Base-by-base conservation (phyloP, 805 yeast species). In the Phaffomyces antillensis region DNA sequence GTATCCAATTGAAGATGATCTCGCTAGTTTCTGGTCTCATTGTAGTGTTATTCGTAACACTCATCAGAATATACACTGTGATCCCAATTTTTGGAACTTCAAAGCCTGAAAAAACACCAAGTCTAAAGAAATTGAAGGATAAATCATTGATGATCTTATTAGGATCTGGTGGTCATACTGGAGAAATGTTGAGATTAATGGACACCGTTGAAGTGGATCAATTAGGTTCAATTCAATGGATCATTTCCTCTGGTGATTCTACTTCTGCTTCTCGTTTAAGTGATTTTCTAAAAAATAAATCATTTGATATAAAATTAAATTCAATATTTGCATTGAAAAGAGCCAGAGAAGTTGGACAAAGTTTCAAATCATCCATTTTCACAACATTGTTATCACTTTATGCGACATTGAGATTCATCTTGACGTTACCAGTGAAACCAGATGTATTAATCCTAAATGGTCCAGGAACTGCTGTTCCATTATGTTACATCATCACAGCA, bases 141-240 rank as follows among this genome's bases (percentile, higher is more conserved):
- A 55, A 56, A 42, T 37, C 39, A 7, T 6, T 58, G 11, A 55
- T 58, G 60, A 54, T 58, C 3, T 41, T 88, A n/a, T 65, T 91
- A 11, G 98, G 98, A 0, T 88, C 96, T 0, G 99, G 99, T 2
- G 98, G 97, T 3, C 98, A 89, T 57, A 89, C 97, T 0, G 97
- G 96, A 2, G 97, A 91, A 62, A 87, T 91, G 95, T 61, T 90
- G n/a, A 68, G 90, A 24, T 68, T 91, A 16, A 60, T 87, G 10
- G 49, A 59, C 5, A 60, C 61, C 7, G 65, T 75, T 34, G 54
- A 63, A 11, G 15, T 25, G 2, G 28, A 40, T 0, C 25, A 47
- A 6, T 35, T 47, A n/a, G 50, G 49, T n/a, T 17, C 24, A 7
- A 35, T 56, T 24, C 42, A 59, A 2, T 70, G 69, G 60, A 65